phyloP scores from a whole-genome alignment of 2,329 filamentous ascomycete genomes.

The Aspergillus tubingensis region DNA sequence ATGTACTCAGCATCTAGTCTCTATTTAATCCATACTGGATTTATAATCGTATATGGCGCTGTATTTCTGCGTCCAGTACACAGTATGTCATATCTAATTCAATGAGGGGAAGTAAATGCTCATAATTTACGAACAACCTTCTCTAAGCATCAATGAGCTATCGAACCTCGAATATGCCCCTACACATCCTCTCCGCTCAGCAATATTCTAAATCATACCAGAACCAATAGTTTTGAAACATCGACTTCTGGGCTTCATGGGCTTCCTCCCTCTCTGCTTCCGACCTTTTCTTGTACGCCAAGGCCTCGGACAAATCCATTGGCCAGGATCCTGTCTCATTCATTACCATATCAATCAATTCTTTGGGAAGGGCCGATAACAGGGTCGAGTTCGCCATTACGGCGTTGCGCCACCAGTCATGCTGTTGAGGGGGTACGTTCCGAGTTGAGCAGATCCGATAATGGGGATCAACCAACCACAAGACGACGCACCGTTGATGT shows the following conservation, averaged over 20 bases:
- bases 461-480: conserved; percentile 17
- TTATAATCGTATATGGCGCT: too few species aligned
- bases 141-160: too few species aligned
- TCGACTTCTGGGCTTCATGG: not conserved
- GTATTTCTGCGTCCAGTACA: too few species aligned
- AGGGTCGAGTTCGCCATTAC: not conserved
- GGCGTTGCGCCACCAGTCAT: conserved; percentile 11
- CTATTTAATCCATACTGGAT: too few species aligned
- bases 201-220: not conserved
- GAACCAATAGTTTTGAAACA: not conserved
- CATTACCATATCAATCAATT: not conserved
- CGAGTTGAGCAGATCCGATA: conserved; percentile 18
- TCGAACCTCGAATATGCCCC: too few species aligned
- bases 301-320: not conserved
- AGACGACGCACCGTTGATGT: conserved; percentile 11
- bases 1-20: too few species aligned
- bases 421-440: conserved; percentile 17
- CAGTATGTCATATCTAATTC: too few species aligned
- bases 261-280: not conserved
- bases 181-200: not conserved
- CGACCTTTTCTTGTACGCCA: not conserved
- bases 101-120: too few species aligned
- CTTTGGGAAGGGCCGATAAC: not conserved
- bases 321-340: not conserved
- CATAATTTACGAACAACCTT: too few species aligned